Evolutionary conservation across 441 rosid species (phyloP), one percentile per base, ranked within the genome.

Genomic region (Lepidium campestre): DNA sequence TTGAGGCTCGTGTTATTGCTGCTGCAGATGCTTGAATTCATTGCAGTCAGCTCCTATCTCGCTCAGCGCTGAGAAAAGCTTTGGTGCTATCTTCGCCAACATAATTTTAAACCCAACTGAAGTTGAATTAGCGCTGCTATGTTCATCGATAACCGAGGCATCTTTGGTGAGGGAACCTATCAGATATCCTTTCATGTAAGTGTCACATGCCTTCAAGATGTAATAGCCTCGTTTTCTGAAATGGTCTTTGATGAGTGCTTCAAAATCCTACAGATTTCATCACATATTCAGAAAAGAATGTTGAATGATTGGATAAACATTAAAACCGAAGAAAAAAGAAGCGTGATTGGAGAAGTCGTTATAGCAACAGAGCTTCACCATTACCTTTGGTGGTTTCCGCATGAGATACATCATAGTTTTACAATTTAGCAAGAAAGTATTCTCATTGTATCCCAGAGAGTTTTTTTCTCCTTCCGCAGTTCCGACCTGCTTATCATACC

Each of bases 391-490:
- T 13, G 93, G 87, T 78, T 70, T 88, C 62, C 98, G 82, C 85
- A 92, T 85, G 37, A 95, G 93, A 76, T 80, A 83, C 95, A 90
- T 87, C 89, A 95, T 95, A 32, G 86, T 80, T 88, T 95, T 95
- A 90, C 98, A 92, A 67, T 81, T 92, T 20, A 92, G 83, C 74
- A 95, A 72, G 85, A 92, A 95, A 2, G 97, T 79, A 39, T 92
- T 95, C 75, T 92, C 99, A 61, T 95, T 92, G 75, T 95, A 95
- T n/a, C 90, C 85, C 67, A 90, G 49, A 0, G 98, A 92, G 78
- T 90, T 95, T 77, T 90, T 95, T 82, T 95, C 99, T 67, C 99
- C 99, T 76, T 95, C 99, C 7, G 90, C 97, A 27, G 96, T 88
- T 63, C 98, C 99, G 2, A 88, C 67, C 76, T 95, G 99, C 76